These are phyloP conservation scores for Diaporthe amygdali DNA, from an alignment of 2,329 filamentous ascomycete genomes.

Conservation along the genomic window DNA sequence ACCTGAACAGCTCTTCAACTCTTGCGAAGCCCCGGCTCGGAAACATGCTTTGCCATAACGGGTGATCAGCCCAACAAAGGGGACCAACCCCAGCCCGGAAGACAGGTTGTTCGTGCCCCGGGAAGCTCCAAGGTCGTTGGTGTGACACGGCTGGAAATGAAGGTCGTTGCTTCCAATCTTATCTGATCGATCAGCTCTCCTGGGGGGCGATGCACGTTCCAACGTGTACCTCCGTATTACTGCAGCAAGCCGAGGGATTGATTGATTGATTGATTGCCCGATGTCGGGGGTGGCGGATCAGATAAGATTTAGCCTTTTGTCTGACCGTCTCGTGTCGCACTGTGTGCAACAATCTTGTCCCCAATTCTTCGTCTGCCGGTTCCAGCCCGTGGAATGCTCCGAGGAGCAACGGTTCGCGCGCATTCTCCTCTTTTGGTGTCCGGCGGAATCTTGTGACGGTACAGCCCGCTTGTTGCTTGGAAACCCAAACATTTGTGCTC, in stretches of 20 bases:
- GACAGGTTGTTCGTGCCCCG: background rate
- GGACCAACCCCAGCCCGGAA: background rate
- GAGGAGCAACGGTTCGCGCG: background rate
- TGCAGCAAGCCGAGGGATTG: background rate
- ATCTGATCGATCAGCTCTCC: constrained; percentile 24
- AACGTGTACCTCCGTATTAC: background rate
- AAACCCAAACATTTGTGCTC: background rate
- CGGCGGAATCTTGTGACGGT: background rate
- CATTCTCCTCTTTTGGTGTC: background rate
- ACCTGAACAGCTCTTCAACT: background rate
- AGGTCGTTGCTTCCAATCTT: constrained; percentile 16
- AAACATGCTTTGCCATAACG: background rate
- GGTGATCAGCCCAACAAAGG: background rate
- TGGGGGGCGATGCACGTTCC: background rate
- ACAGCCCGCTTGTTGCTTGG: background rate
- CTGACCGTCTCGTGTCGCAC: background rate
- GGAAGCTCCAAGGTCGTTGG: background rate
- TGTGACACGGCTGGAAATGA: constrained; percentile 4
- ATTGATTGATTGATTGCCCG: background rate
- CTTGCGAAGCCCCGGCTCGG: background rate
- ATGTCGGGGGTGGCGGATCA: constrained; percentile 16
- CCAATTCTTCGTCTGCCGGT: background rate
- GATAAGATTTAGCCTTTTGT: constrained; percentile 12
- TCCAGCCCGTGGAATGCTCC: background rate
- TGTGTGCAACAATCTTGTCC: background rate